A percentile compares a stretch with the other conserved stretches of the same genome.
phyloP scores from a whole-genome alignment of 257 asterid genomes.

The Thymus quinquecostatus region DNA sequence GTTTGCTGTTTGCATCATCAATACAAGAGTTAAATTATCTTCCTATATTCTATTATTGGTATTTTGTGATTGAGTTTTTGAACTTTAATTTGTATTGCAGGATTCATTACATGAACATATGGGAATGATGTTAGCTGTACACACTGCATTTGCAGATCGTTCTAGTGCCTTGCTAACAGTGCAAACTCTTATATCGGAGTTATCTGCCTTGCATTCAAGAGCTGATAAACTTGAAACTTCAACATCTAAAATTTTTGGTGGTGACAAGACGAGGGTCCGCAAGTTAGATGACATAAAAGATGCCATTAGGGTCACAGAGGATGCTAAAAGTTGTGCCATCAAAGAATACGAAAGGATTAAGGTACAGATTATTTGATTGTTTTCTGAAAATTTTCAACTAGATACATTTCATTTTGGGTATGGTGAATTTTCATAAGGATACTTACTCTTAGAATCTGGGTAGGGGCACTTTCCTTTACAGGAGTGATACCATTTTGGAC shows the following conservation, averaged over 20 bases:
- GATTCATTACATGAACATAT: constrained; percentile 82
- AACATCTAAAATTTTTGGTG: constrained; percentile 78
- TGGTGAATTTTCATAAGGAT: constrained; percentile 6
- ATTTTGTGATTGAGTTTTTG: constrained; percentile 3
- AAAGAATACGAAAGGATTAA: constrained; percentile 88
- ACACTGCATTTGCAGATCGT: constrained; percentile 86
- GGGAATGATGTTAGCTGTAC: constrained; percentile 87
- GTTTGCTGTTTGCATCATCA: no score
- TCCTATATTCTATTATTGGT: constrained; percentile 8
- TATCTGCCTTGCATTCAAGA: constrained; percentile 78
- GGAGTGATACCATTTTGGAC: constrained; percentile 13
- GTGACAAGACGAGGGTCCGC: constrained; percentile 74
- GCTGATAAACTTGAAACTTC: constrained; percentile 82
- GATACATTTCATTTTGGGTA: constrained; percentile 29
- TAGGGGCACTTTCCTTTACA: neutral
- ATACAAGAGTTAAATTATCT: neutral
- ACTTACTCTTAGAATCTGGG: constrained; percentile 10
- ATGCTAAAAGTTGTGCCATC: constrained; percentile 79
- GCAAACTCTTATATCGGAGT: constrained; percentile 90
- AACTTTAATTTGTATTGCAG: constrained; percentile 46
- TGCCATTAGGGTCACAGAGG: constrained; percentile 84
- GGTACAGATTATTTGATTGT: constrained; percentile 48
- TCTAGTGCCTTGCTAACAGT: constrained; percentile 91
- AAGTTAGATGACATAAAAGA: constrained; percentile 76
- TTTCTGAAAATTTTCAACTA: constrained; percentile 8